Percentiles rank a stretch among this genome's conserved stretches.
Evolutionary conservation across 768 basidiomycete species (phyloP).

Genomic region (Nevesoporus exiguus): DNA sequence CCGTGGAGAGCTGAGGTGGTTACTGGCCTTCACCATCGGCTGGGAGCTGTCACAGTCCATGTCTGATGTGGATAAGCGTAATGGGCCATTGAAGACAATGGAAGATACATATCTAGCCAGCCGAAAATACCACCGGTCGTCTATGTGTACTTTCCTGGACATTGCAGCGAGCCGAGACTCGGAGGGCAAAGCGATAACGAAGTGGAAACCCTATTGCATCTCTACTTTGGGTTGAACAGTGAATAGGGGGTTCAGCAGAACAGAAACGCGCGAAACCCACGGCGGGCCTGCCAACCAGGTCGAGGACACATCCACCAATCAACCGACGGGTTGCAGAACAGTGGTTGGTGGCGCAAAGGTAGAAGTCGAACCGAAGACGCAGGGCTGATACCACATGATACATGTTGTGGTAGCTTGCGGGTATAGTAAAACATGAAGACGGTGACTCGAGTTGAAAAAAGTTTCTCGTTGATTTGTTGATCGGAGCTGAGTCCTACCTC

Average conservation of each 20-base stretch:
- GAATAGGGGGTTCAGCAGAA: neutral
- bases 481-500: slow-evolving; percentile 13
- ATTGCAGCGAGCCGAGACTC: slow-evolving; percentile 2
- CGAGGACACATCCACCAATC: neutral
- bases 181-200: neutral
- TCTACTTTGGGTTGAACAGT: slow-evolving; percentile 1
- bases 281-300: neutral
- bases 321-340: slow-evolving; percentile 3
- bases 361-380: slow-evolving; percentile 2
- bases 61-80: slow-evolving; percentile 2
- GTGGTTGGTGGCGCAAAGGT: slow-evolving; percentile 1
- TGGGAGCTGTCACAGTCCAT: neutral
- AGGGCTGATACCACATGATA: neutral
- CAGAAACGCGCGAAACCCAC: neutral
- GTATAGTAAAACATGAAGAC: slow-evolving; percentile 6
- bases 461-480: slow-evolving; percentile 15
- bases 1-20: neutral
- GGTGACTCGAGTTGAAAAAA: slow-evolving; percentile 21
- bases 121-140: slow-evolving; percentile 18
- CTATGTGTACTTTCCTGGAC: slow-evolving; percentile 5
- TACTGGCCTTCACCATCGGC: neutral
- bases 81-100: neutral
- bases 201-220: neutral
- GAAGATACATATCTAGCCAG: slow-evolving; percentile 2
- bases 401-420: slow-evolving; percentile 2